phyloP scores from a whole-genome alignment of 306 rosid species.

The Vigna reflexopilosa region DNA sequence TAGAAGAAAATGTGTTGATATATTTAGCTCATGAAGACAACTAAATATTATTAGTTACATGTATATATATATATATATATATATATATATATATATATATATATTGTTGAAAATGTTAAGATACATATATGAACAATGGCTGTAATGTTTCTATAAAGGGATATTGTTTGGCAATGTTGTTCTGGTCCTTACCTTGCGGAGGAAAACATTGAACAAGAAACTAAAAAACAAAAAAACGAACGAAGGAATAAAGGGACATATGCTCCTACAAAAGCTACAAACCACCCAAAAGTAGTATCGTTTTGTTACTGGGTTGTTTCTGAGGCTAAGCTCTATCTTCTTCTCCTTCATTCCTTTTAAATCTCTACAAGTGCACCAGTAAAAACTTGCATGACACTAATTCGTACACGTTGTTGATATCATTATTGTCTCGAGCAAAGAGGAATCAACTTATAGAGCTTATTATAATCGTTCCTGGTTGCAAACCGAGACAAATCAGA shows the following conservation, averaged over 20 bases:
- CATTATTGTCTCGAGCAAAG: too few relatives aligned
- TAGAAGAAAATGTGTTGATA: background rate
- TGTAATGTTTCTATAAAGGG: slow-evolving; percentile 21
- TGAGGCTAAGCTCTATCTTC: background rate
- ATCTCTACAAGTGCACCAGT: background rate
- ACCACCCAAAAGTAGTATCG: slow-evolving; percentile 38
- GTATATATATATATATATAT: too few relatives aligned
- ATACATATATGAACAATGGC: background rate
- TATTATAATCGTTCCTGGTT: too few relatives aligned
- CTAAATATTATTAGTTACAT: background rate
- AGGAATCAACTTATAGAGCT: too few relatives aligned
- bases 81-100: too few relatives aligned
- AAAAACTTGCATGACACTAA: too few relatives aligned
- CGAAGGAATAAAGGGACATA: slow-evolving; percentile 3
- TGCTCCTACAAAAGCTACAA: slow-evolving; percentile 47
- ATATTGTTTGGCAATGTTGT: background rate
- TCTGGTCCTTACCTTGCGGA: slow-evolving; percentile 13
- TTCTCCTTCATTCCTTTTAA: slow-evolving; percentile 1
- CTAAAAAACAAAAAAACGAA: slow-evolving; percentile 19
- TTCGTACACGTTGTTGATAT: too few relatives aligned
- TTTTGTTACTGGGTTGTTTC: slow-evolving; percentile 24
- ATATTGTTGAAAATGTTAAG: background rate
- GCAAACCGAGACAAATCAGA: too few relatives aligned
- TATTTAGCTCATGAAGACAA: background rate
- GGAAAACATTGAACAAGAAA: slow-evolving; percentile 12